phyloP scores from a whole-genome alignment of 2,329 filamentous ascomycete genomes.

The Botrytis deweyae region DNA sequence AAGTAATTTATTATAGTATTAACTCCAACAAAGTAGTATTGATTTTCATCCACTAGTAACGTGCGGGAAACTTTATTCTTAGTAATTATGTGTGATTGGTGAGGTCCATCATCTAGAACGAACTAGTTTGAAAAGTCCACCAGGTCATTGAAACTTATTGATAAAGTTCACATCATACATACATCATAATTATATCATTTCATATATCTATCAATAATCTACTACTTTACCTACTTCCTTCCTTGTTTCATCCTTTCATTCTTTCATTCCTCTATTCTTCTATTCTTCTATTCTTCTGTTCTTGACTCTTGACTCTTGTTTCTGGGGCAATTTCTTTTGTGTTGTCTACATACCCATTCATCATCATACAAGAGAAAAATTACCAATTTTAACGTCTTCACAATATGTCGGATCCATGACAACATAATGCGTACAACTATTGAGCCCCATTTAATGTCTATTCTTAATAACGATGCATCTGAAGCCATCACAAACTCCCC shows the following conservation, averaged over 20 bases:
- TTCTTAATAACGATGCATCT: constrained; percentile 57
- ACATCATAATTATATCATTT: background rate
- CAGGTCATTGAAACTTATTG: background rate
- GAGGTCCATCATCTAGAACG: background rate
- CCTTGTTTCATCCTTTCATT: background rate
- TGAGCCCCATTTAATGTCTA: constrained; percentile 65
- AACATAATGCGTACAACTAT: constrained; percentile 48
- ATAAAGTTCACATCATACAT: background rate
- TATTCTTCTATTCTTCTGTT: background rate
- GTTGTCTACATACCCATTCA: background rate
- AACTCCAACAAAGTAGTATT: background rate
- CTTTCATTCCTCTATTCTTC: background rate
- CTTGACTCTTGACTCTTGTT: background rate
- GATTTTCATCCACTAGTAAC: background rate
- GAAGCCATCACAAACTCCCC: constrained; percentile 35
- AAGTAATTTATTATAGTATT: background rate
- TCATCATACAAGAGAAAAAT: background rate
- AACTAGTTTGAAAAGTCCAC: background rate
- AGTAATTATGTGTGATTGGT: background rate
- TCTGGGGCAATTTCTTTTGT: background rate
- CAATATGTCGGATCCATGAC: background rate
- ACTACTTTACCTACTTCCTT: background rate
- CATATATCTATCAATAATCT: background rate
- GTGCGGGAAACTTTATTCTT: background rate
- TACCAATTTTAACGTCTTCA: constrained; percentile 7